Evolutionary conservation across 352 stramenopile species (phyloP).

Genomic region (Globisporangium cystogenes): DNA sequence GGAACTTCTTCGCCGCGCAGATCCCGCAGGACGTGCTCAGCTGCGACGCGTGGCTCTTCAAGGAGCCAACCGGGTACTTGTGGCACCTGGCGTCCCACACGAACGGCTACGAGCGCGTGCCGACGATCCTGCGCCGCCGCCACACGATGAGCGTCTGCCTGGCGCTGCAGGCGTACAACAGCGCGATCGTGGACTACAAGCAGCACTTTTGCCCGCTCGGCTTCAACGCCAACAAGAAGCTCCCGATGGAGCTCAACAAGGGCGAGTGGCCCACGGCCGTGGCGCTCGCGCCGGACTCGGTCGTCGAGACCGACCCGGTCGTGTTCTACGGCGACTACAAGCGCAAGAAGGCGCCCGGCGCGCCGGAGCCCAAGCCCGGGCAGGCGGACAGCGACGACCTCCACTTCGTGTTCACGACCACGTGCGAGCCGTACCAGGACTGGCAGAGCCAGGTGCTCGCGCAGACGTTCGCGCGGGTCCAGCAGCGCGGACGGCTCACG

Average conservation of each 20-base stretch:
- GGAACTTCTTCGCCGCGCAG: conserved; percentile 61
- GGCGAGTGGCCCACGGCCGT: conserved; percentile 40
- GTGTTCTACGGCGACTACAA: conserved; percentile 35
- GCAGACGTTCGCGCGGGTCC: conserved; percentile 51
- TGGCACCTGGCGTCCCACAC: conserved; percentile 75
- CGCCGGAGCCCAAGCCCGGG: conserved; percentile 14
- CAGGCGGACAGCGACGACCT: conserved; percentile 49
- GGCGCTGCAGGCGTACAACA: conserved; percentile 68
- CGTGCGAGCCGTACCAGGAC: conserved; percentile 52
- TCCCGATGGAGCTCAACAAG: conserved; percentile 52
- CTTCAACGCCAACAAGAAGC: conserved; percentile 66
- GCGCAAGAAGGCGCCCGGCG: too few relatives aligned
- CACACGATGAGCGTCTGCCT: conserved; percentile 73
- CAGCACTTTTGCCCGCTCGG: conserved; percentile 41
- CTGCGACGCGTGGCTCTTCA: conserved; percentile 71
- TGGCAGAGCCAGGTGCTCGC: conserved; percentile 74
- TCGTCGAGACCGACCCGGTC: conserved; percentile 21
- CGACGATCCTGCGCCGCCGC: conserved; percentile 71
- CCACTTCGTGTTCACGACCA: conserved; percentile 75
- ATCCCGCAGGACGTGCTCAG: conserved; percentile 59
- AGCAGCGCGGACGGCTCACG: conserved; percentile 56
- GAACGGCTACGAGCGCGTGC: conserved; percentile 69
- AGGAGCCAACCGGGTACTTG: conserved; percentile 41
- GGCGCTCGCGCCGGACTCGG: conserved; percentile 22
- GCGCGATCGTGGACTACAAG: conserved; percentile 48